Evolutionary conservation across 129 eudicot genomes (phyloP).

Genomic region (Chrysanthemum makinoi): DNA sequence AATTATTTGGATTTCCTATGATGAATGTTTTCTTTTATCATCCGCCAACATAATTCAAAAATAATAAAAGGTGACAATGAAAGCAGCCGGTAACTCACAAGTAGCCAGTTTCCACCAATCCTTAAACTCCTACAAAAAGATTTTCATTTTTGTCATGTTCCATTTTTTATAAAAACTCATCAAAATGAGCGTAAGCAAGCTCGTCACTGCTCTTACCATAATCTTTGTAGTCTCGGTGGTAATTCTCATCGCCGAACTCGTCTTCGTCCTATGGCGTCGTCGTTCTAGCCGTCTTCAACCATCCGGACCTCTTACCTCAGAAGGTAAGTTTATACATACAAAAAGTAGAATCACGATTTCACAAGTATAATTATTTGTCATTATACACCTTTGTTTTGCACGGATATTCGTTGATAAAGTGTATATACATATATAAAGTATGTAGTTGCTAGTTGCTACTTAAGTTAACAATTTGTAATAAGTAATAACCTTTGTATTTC

Average conservation of each 20-base stretch:
- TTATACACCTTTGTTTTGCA: too few relatives aligned
- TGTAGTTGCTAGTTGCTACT: too few relatives aligned
- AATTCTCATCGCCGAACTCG: conserved; percentile 50
- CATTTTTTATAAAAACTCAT: neutral
- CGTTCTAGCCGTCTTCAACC: conserved; percentile 26
- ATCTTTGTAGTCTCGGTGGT: conserved; percentile 47
- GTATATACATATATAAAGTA: too few relatives aligned
- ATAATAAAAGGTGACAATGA: neutral
- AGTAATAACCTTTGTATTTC: too few relatives aligned
- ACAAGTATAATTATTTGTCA: too few relatives aligned
- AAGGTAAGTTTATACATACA: neutral
- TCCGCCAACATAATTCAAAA: conserved; percentile 39
- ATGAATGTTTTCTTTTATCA: neutral
- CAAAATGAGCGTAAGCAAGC: conserved; percentile 41
- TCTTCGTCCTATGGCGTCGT: conserved; percentile 62
- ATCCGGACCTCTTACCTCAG: neutral
- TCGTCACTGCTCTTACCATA: conserved; percentile 47
- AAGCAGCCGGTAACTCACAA: conserved; percentile 23
- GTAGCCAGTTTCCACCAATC: conserved; percentile 22
- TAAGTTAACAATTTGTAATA: too few relatives aligned
- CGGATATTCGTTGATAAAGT: too few relatives aligned
- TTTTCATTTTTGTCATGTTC: conserved; percentile 11
- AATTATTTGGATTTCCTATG: neutral
- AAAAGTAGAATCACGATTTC: too few relatives aligned
- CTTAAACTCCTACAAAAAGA: conserved; percentile 11